Evolutionary conservation across 768 basidiomycete species (phyloP).

Genomic region (Dentipellis sp.): DNA sequence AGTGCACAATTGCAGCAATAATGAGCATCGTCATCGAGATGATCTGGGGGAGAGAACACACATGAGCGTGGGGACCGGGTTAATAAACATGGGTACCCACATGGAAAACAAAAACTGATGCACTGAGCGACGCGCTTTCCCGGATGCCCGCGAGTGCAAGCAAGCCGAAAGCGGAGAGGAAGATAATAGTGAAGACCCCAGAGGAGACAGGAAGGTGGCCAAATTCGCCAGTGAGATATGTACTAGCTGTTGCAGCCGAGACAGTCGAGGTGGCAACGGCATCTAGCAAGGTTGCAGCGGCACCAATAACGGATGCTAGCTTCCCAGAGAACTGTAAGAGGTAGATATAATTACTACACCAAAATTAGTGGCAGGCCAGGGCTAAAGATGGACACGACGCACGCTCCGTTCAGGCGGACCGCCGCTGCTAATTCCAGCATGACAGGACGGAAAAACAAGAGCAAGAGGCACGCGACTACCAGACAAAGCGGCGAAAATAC

Average conservation of each 20-base stretch:
- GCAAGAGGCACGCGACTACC: conserved; percentile 10
- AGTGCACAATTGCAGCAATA: conserved; percentile 6
- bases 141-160: conserved; percentile 12
- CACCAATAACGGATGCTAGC: conserved; percentile 9
- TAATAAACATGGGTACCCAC: not conserved
- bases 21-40: conserved; percentile 7
- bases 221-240: conserved; percentile 12
- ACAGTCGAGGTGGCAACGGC: conserved; percentile 12
- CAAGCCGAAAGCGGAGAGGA: conserved; percentile 9
- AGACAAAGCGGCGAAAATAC: conserved; percentile 14
- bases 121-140: conserved; percentile 9
- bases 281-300: conserved; percentile 11
- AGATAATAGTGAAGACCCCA: conserved; percentile 6
- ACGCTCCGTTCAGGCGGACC: conserved; percentile 3
- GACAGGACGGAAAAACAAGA: conserved; percentile 9
- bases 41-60: not conserved
- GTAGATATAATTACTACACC: conserved; percentile 2
- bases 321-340: conserved; percentile 8
- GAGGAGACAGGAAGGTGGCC: conserved; percentile 7
- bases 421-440: conserved; percentile 1
- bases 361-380: not conserved
- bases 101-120: conserved; percentile 13
- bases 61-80: not conserved
- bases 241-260: conserved; percentile 13
- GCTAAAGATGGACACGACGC: not conserved